Evolutionary conservation across 2,329 filamentous ascomycete species (phyloP).

Genomic region (Canariomyces notabilis): DNA sequence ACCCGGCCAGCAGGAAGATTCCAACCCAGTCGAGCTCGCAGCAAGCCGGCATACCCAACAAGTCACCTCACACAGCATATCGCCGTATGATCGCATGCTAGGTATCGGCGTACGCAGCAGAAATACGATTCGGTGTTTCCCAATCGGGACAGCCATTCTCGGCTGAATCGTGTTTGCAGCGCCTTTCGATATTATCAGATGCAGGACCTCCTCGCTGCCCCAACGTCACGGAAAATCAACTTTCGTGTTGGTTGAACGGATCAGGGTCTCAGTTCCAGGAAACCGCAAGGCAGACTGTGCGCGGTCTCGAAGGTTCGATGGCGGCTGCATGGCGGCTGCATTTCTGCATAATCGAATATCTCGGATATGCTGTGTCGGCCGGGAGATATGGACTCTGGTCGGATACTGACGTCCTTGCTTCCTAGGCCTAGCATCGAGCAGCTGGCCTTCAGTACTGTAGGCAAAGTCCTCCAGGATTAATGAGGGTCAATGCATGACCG

Average conservation of each 20-base stretch:
- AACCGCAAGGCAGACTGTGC: neutral
- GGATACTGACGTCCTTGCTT: neutral
- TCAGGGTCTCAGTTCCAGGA: neutral
- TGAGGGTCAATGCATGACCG: too few species aligned
- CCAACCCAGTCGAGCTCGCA: neutral
- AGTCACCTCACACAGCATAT: neutral
- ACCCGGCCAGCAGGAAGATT: conserved; percentile 3
- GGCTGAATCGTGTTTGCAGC: conserved; percentile 10
- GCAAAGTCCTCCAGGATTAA: too few species aligned
- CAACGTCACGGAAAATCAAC: neutral
- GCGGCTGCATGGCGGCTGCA: too few species aligned
- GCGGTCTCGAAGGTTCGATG: neutral
- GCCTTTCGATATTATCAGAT: conserved; percentile 5
- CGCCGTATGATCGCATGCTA: too few species aligned
- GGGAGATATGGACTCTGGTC: neutral
- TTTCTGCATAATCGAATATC: conserved; percentile 9
- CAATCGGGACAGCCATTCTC: conserved; percentile 1
- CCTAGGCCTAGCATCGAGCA: neutral
- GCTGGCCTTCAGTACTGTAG: too few species aligned
- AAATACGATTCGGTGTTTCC: too few species aligned
- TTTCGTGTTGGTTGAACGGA: neutral
- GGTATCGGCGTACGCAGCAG: too few species aligned
- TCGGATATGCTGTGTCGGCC: conserved; percentile 5
- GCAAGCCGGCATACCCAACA: conserved; percentile 4
- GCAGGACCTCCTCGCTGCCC: conserved; percentile 9